A percentile compares a stretch with the other conserved stretches of the same genome.
phyloP scores from a whole-genome alignment of 2,329 filamentous ascomycete genomes.

The Alternaria viburni region DNA sequence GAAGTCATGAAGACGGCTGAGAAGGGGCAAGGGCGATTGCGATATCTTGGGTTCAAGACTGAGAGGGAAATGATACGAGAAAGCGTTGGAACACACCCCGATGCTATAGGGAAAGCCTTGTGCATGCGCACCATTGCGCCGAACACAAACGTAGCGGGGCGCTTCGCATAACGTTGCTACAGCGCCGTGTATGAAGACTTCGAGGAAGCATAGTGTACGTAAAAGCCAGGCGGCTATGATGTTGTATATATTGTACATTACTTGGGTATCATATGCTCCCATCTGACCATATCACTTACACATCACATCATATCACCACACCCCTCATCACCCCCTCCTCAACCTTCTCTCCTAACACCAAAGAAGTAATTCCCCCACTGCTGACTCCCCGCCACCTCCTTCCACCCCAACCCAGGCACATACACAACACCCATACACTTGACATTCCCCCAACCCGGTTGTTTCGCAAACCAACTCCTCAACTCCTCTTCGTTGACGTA shows the following conservation, averaged over 20 bases:
- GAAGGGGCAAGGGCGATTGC: background rate
- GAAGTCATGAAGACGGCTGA: constrained; percentile 10
- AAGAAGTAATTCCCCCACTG: constrained; percentile 96
- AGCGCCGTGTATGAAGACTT: background rate
- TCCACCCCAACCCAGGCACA: constrained; percentile 90
- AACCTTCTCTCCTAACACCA: constrained; percentile 67
- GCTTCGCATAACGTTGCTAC: background rate
- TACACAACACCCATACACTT: constrained; percentile 83
- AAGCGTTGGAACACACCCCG: background rate
- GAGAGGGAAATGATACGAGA: background rate
- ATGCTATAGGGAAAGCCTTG: background rate
- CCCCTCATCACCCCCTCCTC: background rate
- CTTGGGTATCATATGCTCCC: constrained; percentile 11
- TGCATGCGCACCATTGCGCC: background rate
- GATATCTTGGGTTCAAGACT: no score
- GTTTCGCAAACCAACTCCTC: constrained; percentile 53
- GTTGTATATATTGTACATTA: constrained; percentile 13
- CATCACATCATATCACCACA: background rate
- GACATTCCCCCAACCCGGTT: constrained; percentile 53
- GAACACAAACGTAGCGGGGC: background rate
- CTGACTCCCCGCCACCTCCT: constrained; percentile 79
- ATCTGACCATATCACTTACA: background rate
- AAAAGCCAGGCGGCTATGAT: background rate
- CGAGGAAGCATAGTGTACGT: background rate
- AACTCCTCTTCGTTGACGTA: constrained; percentile 90